These are phyloP conservation scores for Forsythia suspensa DNA, from an alignment of 257 asterid species.

Conservation along the genomic window DNA sequence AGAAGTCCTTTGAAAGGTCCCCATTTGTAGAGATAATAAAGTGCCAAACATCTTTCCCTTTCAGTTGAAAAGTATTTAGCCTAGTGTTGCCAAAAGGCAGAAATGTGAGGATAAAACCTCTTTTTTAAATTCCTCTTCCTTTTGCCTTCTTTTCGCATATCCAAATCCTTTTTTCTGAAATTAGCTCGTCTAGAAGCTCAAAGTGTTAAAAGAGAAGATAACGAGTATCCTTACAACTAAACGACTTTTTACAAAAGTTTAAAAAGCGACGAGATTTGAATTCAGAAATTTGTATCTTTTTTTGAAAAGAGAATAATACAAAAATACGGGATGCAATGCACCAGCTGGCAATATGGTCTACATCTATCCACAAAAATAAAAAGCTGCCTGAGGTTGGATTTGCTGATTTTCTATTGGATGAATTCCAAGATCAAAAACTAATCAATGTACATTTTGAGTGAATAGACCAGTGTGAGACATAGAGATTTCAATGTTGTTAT, in stretches of 20 bases:
- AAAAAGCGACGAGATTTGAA: neutral
- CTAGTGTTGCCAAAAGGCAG: conserved; percentile 28
- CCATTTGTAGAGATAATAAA: conserved; percentile 19
- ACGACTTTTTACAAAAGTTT: no score
- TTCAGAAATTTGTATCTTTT: neutral
- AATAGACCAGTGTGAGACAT: conserved; percentile 34
- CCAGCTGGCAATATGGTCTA: conserved; percentile 5
- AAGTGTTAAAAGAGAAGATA: no score
- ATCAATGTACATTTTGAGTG: conserved; percentile 11
- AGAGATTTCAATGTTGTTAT: conserved; percentile 34
- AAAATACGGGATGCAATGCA: neutral
- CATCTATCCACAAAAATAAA: conserved; percentile 2
- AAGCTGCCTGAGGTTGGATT: conserved; percentile 8
- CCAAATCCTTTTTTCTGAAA: neutral
- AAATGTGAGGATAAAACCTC: conserved; percentile 30
- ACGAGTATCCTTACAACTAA: no score
- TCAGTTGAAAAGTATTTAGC: conserved; percentile 21
- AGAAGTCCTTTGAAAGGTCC: conserved; percentile 17
- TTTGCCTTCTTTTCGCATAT: conserved; percentile 1
- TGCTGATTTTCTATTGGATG: conserved; percentile 3
- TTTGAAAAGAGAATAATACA: neutral
- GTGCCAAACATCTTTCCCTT: conserved; percentile 21
- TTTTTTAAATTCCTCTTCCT: conserved; percentile 19
- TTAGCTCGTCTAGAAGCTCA: neutral
- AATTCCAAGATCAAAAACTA: neutral